Evolutionary conservation across 495 filamentous ascomycete genomes (phyloP).

Genomic region (Aspergillus hancockii): DNA sequence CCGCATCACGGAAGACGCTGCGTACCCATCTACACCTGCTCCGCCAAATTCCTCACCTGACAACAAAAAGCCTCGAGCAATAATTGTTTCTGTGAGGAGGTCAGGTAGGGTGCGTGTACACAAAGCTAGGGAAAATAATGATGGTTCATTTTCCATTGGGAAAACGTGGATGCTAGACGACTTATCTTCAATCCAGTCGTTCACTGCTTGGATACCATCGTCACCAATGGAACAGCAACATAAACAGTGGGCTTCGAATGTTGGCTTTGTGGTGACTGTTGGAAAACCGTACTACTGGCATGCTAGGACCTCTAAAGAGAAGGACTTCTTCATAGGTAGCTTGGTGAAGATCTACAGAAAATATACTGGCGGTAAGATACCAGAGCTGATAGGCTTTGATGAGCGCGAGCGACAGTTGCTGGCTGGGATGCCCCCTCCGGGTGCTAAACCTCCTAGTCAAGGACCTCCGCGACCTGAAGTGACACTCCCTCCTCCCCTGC

Average conservation of each 20-base stretch:
- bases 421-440: constrained; percentile 44
- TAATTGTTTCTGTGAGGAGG: constrained; percentile 88
- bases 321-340: constrained; percentile 96
- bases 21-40: constrained; percentile 80
- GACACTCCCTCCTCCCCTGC: constrained; percentile 31
- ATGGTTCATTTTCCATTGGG: constrained; percentile 93
- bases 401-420: constrained; percentile 73
- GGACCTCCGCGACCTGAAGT: constrained; percentile 37
- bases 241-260: constrained; percentile 73
- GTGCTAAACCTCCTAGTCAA: constrained; percentile 32
- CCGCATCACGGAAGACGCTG: constrained; percentile 78
- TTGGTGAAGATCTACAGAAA: constrained; percentile 94
- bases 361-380: constrained; percentile 85
- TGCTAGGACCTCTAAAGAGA: constrained; percentile 86
- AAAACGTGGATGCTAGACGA: constrained; percentile 98
- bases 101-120: constrained; percentile 93
- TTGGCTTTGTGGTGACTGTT: constrained; percentile 86
- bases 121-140: constrained; percentile 92
- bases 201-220: constrained; percentile 52
- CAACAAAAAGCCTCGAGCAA: constrained; percentile 84
- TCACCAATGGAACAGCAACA: constrained; percentile 62
- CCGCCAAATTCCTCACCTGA: constrained; percentile 68
- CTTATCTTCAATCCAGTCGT: constrained; percentile 76
- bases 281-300: constrained; percentile 98
- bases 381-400: constrained; percentile 80